Conservation (phyloP, 768 basidiomycete species). For the Boletus sensibilis region DNA sequence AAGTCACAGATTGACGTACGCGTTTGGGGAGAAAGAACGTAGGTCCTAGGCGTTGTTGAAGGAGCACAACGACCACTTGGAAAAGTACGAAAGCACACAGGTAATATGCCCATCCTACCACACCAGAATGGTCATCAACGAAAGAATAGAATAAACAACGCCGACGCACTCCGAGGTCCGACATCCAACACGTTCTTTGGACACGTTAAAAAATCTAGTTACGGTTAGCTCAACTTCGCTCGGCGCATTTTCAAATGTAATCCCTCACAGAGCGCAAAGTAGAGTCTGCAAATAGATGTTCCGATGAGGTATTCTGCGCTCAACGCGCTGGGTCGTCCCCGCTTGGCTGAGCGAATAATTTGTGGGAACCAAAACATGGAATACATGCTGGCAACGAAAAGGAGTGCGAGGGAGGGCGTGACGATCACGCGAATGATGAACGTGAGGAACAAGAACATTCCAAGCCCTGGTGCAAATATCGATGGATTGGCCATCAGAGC, state of each 20-base stretch:
- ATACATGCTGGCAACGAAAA: conserved; percentile 68
- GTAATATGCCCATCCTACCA: conserved; percentile 61
- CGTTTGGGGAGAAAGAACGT: conserved; percentile 78
- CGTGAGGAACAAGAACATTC: conserved; percentile 65
- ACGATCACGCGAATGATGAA: conserved; percentile 73
- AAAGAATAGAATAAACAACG: neutral
- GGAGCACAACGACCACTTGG: conserved; percentile 60
- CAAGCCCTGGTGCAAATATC: conserved; percentile 49
- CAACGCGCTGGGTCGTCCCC: conserved; percentile 70
- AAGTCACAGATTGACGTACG: conserved; percentile 39
- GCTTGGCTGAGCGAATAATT: conserved; percentile 70
- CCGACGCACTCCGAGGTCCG: conserved; percentile 61
- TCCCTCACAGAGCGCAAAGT: conserved; percentile 70
- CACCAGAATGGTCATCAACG: neutral
- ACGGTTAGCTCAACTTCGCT: neutral
- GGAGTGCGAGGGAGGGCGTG: conserved; percentile 60
- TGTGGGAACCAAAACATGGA: conserved; percentile 85
- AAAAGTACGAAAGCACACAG: conserved; percentile 59
- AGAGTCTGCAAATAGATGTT: conserved; percentile 68
- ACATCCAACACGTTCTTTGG: conserved; percentile 86
- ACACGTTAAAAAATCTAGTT: conserved; percentile 75
- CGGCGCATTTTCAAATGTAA: neutral
- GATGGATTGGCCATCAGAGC: conserved; percentile 1
- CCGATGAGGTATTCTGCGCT: conserved; percentile 72
- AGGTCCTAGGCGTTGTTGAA: conserved; percentile 78